A percentile compares a stretch with the other conserved stretches of the same genome.
Evolutionary conservation across 176 grass and related monocot species (phyloP).

Genomic region (Triticum turgidum): DNA sequence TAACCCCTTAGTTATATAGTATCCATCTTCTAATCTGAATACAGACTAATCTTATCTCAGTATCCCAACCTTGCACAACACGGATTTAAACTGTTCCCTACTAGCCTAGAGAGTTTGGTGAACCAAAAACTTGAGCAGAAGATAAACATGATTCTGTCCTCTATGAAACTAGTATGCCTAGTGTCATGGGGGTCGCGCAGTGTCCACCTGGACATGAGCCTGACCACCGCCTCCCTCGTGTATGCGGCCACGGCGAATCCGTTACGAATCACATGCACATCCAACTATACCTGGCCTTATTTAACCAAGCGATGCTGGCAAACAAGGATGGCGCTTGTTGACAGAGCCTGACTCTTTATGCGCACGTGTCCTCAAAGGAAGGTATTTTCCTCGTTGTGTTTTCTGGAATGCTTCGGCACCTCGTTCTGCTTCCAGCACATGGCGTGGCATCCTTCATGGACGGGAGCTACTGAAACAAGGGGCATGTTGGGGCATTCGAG

Average conservation of each 20-base stretch:
- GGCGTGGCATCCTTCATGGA: no score
- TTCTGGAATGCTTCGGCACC: no score
- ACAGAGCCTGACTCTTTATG: no score
- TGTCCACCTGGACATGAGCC: neutral
- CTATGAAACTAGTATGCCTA: neutral
- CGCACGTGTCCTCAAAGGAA: no score
- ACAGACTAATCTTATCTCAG: neutral
- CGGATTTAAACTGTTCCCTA: neutral
- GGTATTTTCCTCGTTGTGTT: no score
- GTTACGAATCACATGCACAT: neutral
- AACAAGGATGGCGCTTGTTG: no score
- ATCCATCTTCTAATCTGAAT: neutral
- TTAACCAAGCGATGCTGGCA: no score
- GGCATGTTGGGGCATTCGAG: no score
- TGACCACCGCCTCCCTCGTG: neutral
- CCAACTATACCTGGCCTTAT: no score
- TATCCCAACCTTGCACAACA: neutral
- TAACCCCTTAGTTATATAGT: neutral
- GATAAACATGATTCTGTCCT: neutral
- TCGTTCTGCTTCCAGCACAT: no score
- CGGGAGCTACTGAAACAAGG: no score
- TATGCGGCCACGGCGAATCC: neutral
- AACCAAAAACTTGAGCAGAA: neutral
- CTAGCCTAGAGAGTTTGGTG: neutral
- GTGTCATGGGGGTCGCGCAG: neutral